A percentile compares a stretch with the other conserved stretches of the same genome.
Evolutionary conservation across 2,329 filamentous ascomycete species (phyloP).

Genomic region (Pseudogymnoascus sp.): DNA sequence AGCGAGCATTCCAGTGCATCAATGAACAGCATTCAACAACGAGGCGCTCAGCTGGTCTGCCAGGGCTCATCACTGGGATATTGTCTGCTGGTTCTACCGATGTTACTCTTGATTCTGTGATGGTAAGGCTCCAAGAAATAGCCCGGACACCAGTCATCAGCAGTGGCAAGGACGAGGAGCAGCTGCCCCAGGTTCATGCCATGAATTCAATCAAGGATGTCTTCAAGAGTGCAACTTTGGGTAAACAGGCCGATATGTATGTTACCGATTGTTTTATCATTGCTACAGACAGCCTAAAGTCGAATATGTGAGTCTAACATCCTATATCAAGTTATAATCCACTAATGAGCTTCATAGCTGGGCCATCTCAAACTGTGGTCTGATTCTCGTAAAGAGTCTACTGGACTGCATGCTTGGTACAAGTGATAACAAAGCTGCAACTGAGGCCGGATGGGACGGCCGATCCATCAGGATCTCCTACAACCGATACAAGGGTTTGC

Average conservation of each 20-base stretch:
- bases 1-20: conserved; percentile 62
- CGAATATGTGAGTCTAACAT: conserved; percentile 53
- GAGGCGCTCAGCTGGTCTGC: conserved; percentile 82
- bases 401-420: conserved; percentile 72
- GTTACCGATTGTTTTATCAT: conserved; percentile 66
- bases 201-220: conserved; percentile 90
- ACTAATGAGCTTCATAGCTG: conserved; percentile 44
- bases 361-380: conserved; percentile 88
- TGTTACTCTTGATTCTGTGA: conserved; percentile 55
- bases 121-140: conserved; percentile 53
- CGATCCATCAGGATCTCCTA: conserved; percentile 59
- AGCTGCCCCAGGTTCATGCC: conserved; percentile 85
- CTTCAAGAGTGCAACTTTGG: conserved; percentile 72
- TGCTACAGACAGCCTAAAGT: conserved; percentile 71
- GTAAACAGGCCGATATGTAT: conserved; percentile 63
- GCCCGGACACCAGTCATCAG: conserved; percentile 44
- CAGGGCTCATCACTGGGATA: conserved; percentile 75
- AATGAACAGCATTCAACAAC: conserved; percentile 72
- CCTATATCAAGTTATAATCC: background rate
- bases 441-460: conserved; percentile 55
- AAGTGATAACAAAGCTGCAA: conserved; percentile 57
- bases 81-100: conserved; percentile 54
- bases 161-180: conserved; percentile 51
- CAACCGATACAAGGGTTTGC: conserved; percentile 57
- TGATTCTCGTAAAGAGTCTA: conserved; percentile 79